Evolutionary conservation across 805 yeast genomes (phyloP).

Genomic region (fission yeast (Schizosaccharomyces pombe)): DNA sequence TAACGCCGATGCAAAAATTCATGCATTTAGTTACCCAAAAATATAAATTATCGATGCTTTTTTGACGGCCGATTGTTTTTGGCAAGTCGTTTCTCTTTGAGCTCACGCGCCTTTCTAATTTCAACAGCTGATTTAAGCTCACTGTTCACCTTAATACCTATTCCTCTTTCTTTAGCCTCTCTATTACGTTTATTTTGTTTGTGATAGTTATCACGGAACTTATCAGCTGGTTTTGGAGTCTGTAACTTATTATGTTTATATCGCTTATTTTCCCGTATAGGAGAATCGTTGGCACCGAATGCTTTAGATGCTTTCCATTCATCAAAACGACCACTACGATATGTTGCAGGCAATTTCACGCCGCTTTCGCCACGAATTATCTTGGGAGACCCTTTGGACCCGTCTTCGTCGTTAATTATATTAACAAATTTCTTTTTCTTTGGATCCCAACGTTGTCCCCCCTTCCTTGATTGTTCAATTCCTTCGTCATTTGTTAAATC

Average conservation of each 20-base stretch:
- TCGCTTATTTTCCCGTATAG: too few species aligned
- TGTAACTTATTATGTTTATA: slow-evolving; percentile 50
- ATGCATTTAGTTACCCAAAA: too few species aligned
- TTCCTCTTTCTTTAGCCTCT: slow-evolving; percentile 56
- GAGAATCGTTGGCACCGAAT: slow-evolving; percentile 13
- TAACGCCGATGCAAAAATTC: too few species aligned
- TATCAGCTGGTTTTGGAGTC: slow-evolving; percentile 85
- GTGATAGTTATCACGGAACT: slow-evolving; percentile 62
- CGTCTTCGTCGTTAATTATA: slow-evolving; percentile 33
- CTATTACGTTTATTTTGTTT: slow-evolving; percentile 62
- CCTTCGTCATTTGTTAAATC: slow-evolving; percentile 54
- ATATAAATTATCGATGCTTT: slow-evolving; percentile 13
- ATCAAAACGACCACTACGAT: slow-evolving; percentile 73
- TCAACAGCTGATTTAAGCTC: slow-evolving; percentile 51
- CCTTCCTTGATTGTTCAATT: neutral
- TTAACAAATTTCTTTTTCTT: slow-evolving; percentile 77
- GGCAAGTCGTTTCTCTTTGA: slow-evolving; percentile 46
- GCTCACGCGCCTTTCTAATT: slow-evolving; percentile 52
- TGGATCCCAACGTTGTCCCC: slow-evolving; percentile 61
- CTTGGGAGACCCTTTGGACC: slow-evolving; percentile 19
- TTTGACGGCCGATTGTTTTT: slow-evolving; percentile 66
- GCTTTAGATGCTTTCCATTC: slow-evolving; percentile 44
- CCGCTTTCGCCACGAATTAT: slow-evolving; percentile 91
- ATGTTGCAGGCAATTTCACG: slow-evolving; percentile 72
- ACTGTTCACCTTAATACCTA: slow-evolving; percentile 38